phyloP scores from a whole-genome alignment of 139 green algal species.

The Pedinophyceae sp. region DNA sequence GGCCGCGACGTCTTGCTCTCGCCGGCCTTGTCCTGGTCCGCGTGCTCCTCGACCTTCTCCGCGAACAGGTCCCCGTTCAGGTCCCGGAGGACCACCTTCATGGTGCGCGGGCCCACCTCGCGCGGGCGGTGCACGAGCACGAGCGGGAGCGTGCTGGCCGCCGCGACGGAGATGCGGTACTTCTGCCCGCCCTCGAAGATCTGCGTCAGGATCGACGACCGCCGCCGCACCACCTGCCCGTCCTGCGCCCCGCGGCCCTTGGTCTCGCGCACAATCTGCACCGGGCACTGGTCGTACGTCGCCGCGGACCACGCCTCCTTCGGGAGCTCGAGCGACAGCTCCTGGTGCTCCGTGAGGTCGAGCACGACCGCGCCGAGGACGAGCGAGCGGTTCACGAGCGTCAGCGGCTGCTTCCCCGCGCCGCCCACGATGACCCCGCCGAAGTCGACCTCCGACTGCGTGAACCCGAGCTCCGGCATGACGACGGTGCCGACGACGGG shows the following conservation, averaged over 20 bases:
- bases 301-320: constrained; percentile 34
- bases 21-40: too few species aligned
- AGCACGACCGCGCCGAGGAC: constrained; percentile 26
- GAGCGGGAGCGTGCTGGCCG: constrained; percentile 15
- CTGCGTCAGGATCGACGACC: background rate
- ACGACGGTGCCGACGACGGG: constrained; percentile 31
- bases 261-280: constrained; percentile 12
- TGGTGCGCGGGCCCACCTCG: background rate
- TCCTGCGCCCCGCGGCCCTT: too few species aligned
- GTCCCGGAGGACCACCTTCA: background rate
- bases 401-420: constrained; percentile 21
- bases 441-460: constrained; percentile 28
- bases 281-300: constrained; percentile 38
- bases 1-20: too few species aligned
- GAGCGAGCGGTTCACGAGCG: constrained; percentile 33
- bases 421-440: constrained; percentile 33
- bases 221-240: background rate
- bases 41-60: background rate
- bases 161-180: constrained; percentile 22
- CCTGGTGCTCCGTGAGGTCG: constrained; percentile 23
- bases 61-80: background rate
- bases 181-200: constrained; percentile 10
- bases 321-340: constrained; percentile 34
- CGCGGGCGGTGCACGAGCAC: constrained; percentile 18
- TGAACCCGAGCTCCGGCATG: constrained; percentile 30